phyloP scores from a whole-genome alignment of 192 early-diverging fungal species.

The Backusella psychrophila region DNA sequence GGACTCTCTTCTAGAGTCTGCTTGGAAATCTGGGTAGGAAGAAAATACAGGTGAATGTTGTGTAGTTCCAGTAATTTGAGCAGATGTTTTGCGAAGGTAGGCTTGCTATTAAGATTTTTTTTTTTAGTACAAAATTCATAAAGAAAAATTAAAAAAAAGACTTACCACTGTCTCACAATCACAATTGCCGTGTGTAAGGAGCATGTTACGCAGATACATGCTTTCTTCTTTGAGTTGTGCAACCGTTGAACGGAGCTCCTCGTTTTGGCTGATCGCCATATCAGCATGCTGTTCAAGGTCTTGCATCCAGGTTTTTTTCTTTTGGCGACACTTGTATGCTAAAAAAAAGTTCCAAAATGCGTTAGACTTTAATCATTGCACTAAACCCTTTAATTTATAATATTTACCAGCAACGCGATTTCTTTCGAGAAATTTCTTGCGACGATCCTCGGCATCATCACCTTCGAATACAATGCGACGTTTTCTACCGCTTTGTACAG shows the following conservation, averaged over 20 bases:
- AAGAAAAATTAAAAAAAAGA: background rate
- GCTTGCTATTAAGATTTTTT: background rate
- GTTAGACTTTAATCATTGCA: background rate
- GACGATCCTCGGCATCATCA: constrained; percentile 25
- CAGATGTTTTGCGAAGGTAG: constrained; percentile 21
- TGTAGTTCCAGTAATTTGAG: background rate
- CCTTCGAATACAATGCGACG: constrained; percentile 24
- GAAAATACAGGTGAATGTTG: background rate
- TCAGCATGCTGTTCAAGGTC: constrained; percentile 32
- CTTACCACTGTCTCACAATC: constrained; percentile 27
- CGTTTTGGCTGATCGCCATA: constrained; percentile 19
- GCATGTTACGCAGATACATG: constrained; percentile 29
- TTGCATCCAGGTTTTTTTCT: constrained; percentile 39
- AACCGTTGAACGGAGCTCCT: constrained; percentile 22
- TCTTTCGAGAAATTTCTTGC: constrained; percentile 24
- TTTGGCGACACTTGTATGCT: constrained; percentile 39
- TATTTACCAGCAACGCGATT: constrained; percentile 29
- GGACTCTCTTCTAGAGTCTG: background rate
- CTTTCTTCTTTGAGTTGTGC: constrained; percentile 32
- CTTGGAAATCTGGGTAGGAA: background rate
- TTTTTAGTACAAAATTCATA: background rate
- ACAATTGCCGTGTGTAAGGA: constrained; percentile 31
- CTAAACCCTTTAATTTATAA: background rate
- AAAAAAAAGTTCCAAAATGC: background rate
- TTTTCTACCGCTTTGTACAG: constrained; percentile 14